phyloP scores from a whole-genome alignment of 495 filamentous ascomycete species.

The Mycothermus thermophilus region DNA sequence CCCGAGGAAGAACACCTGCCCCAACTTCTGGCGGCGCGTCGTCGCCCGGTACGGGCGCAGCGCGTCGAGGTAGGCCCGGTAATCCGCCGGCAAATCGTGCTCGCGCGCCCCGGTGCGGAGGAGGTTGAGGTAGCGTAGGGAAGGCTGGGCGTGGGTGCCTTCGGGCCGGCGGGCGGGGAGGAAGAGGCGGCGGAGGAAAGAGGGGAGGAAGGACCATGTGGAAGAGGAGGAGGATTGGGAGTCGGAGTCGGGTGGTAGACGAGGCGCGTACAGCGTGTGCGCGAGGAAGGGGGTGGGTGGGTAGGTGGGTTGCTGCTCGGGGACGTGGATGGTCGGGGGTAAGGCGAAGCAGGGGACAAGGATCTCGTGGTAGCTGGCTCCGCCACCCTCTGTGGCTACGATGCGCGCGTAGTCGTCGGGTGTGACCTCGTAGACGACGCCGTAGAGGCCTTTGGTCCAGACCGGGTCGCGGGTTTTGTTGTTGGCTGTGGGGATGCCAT shows the following conservation, averaged over 20 bases:
- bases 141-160: constrained; percentile 63
- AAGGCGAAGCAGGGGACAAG: constrained; percentile 62
- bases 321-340: constrained; percentile 28
- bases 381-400: constrained; percentile 81
- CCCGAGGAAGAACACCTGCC: constrained; percentile 42
- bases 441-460: constrained; percentile 72
- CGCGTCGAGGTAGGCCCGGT: constrained; percentile 50
- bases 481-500: constrained; percentile 1
- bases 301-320: constrained; percentile 24
- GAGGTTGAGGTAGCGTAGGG: constrained; percentile 64
- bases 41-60: constrained; percentile 60
- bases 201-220: constrained; percentile 7
- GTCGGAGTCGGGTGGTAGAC: constrained; percentile 13
- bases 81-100: constrained; percentile 60
- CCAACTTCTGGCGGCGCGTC: constrained; percentile 48
- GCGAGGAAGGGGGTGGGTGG: constrained; percentile 33
- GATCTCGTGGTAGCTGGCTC: constrained; percentile 68
- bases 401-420: constrained; percentile 67
- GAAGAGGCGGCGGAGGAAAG: constrained; percentile 16
- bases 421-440: constrained; percentile 91
- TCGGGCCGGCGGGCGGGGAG: constrained; percentile 41
- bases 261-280: constrained; percentile 31
- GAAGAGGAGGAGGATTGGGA: constrained; percentile 9
- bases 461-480: constrained; percentile 25
- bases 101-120: constrained; percentile 64